Evolutionary conservation across 345 rosid species (phyloP), one percentile per base, ranked within the genome.

Genomic region (Capsella bursapastoris): DNA sequence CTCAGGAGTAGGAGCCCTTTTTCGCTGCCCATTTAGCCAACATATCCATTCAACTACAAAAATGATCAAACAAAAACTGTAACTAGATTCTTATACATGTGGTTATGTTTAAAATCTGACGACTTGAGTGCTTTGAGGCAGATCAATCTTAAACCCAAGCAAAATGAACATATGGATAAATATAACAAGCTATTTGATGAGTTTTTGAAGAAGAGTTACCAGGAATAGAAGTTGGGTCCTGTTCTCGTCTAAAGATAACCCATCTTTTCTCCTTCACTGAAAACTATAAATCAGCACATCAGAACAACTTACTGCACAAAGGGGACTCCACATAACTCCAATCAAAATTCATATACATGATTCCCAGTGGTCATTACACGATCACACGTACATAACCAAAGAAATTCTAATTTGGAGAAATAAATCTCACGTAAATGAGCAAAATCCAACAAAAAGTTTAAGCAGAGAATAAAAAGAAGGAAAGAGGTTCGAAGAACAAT

Each of bases 181-280:
- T 32, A n/a, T 13, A 66, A 50, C 41, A 60, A 43, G 1, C 31
- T 25, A 14, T 9, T 58, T 8, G 3, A 13, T 49, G 65, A 40
- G 53, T 16, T 45, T 34, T 8, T 5, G 4, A 45, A 35, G 45
- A 48, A 32, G 66, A 80, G 28, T 62, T 78, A 95, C 98, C 98
- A 22, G 98, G 97, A 62, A 95, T 27, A 11, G 88, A 83, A 41
- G 96, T 92, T 68, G 99, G 99, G 67, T 95, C 98, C 63, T 84
- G 78, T 77, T 95, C 98, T 56, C 90, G 84, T 82, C 86, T 90
- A 81, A 95, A 92, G 50, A 65, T 48, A 41, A 92, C 97, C 93
- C 97, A 95, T 87, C 96, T 86, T 83, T 90, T 95, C 91, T 90
- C 99, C 85, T 92, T 95, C 81, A 83, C 99, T 95, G 84, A 29